Evolutionary conservation across 2,329 filamentous ascomycete species (phyloP).

Genomic region (Pseudogymnoascus sp.): DNA sequence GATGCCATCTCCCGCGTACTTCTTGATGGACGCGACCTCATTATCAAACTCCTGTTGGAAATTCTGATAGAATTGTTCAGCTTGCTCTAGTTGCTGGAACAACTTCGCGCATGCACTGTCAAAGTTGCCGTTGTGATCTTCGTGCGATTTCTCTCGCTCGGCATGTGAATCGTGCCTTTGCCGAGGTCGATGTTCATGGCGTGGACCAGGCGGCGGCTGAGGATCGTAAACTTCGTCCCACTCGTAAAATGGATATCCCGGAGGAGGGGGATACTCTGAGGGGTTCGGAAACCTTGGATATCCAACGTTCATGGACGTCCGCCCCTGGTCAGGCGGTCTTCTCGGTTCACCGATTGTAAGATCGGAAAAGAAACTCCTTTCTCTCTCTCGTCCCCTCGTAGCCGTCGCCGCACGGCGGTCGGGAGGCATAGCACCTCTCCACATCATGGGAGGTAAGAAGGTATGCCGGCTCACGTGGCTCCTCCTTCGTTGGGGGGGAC

Average conservation of each 20-base stretch:
- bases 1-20: constrained; percentile 13
- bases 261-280: not conserved
- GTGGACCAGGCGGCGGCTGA: not conserved
- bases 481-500: not conserved
- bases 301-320: not conserved
- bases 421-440: not conserved
- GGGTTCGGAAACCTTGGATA: not conserved
- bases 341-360: not conserved
- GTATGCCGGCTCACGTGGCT: not conserved
- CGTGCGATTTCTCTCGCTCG: not conserved
- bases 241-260: not conserved
- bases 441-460: not conserved
- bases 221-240: not conserved
- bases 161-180: not conserved
- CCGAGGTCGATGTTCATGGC: not conserved
- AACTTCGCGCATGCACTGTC: constrained; percentile 9
- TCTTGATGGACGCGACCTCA: constrained; percentile 13
- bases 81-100: constrained; percentile 13
- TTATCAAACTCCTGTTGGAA: constrained; percentile 17
- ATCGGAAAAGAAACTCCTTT: not conserved
- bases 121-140: not conserved
- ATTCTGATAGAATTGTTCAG: constrained; percentile 17
- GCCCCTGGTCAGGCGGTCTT: not conserved
- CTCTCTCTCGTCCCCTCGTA: not conserved
- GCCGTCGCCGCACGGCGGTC: not conserved